Base-by-base conservation (phyloP, 257 asterid species). In the Capsicum pubescens region DNA sequence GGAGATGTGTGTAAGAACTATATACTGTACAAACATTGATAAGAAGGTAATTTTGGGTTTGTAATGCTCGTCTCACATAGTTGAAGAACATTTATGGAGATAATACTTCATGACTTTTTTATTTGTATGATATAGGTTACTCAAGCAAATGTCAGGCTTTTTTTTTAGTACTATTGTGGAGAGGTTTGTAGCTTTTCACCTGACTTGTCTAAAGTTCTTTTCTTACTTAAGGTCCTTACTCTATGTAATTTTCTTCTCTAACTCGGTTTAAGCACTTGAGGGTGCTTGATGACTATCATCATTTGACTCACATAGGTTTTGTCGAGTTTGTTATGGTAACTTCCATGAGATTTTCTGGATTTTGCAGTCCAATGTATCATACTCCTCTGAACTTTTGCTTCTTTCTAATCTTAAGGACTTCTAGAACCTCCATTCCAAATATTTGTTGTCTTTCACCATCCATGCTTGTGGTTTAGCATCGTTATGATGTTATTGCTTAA, bases 241-340 rank as follows among this genome's bases (percentile, higher is more conserved):
- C 21, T 60, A 32, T 66, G 42, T 12, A 42, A 52, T 55, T 89
- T 81, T 83, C 46, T 87, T 84, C 77, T 85, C 85, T 91, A 86
- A 77, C 84, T 52, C 93, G 94, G 99, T 98, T 96, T 85, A 83
- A 86, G 84, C 97, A 98, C 87, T 83, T 97, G 94, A 94, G 99
- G 97, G 89, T 97, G 91, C 98, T 96, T 83, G 99, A 98, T 81
- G 99, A 96, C 89, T 93, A 89, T 87, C 98, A 91, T 86, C 98
- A 96, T 89, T 91, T 98, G 16, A 96, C 98, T 76, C 98, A 98
- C 80, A 96, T 96, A 88, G 98, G 95, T 88, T 96, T 96, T 76
- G 98, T 96, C 85, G 99, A 96, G 90, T 96, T 96, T 88, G 94
- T 93, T 52, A 91, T 94, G 99, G 99, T 96, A 90, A 91, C 84